Conservation (phyloP, 805 yeast species). For the Nakazawaea holstii region DNA sequence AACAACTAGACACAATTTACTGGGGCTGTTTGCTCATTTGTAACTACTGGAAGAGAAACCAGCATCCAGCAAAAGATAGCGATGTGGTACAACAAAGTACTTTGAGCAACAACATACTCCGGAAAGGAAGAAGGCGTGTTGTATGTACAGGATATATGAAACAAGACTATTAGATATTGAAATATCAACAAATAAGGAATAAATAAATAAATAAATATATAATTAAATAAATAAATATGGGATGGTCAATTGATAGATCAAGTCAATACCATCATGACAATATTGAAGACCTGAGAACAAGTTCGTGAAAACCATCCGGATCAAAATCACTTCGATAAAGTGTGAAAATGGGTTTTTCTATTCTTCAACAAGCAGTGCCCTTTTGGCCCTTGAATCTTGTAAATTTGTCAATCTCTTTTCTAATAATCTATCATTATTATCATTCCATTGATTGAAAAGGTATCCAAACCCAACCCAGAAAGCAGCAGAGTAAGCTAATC, state of each 20-base stretch:
- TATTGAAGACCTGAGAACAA: too few species aligned
- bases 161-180: neutral
- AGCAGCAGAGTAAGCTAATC: slow-evolving; percentile 38
- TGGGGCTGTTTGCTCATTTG: too few species aligned
- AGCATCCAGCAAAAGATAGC: too few species aligned
- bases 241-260: neutral
- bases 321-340: neutral
- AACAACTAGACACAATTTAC: too few species aligned
- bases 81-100: too few species aligned
- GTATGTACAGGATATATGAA: too few species aligned
- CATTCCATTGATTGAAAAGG: slow-evolving; percentile 30
- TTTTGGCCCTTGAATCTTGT: slow-evolving; percentile 29
- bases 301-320: too few species aligned
- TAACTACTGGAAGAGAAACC: too few species aligned
- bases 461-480: slow-evolving; percentile 39
- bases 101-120: too few species aligned
- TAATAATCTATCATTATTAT: slow-evolving; percentile 30
- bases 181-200: neutral
- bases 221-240: neutral
- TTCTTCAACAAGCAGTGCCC: slow-evolving; percentile 13
- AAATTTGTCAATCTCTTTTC: slow-evolving; percentile 31
- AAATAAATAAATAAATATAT: slow-evolving; percentile 1
- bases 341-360: neutral
- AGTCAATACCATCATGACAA: neutral
- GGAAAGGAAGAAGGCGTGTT: too few species aligned